A percentile compares a stretch with the other conserved stretches of the same genome.
Evolutionary conservation across 2,329 filamentous ascomycete species (phyloP).

Genomic region (Parastagonospora nodorum): DNA sequence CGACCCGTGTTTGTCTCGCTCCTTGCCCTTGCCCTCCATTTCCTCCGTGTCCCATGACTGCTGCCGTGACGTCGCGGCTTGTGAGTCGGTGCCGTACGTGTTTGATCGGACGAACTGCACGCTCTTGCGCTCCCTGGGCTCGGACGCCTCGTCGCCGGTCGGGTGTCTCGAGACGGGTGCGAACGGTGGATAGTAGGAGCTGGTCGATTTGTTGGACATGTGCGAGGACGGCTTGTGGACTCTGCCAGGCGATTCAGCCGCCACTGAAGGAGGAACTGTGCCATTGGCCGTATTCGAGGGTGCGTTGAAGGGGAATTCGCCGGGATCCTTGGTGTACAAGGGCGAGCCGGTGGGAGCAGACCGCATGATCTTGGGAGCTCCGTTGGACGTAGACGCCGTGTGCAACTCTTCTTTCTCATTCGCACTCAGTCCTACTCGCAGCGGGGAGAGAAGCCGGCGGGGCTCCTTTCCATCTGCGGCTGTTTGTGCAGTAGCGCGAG

Average conservation of each 20-base stretch:
- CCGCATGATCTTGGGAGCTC: slow-evolving; percentile 34
- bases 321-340: slow-evolving; percentile 30
- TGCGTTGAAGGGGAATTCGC: slow-evolving; percentile 45
- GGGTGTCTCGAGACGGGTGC: slow-evolving; percentile 38
- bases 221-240: slow-evolving; percentile 24
- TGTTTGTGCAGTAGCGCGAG: slow-evolving; percentile 28
- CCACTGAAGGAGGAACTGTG: slow-evolving; percentile 21
- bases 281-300: slow-evolving; percentile 20
- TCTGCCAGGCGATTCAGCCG: slow-evolving; percentile 19
- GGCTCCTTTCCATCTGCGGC: slow-evolving; percentile 21
- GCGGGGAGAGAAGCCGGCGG: slow-evolving; percentile 27
- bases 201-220: slow-evolving; percentile 27
- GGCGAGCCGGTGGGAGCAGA: slow-evolving; percentile 39
- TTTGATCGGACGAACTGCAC: slow-evolving; percentile 72
- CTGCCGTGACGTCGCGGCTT: slow-evolving; percentile 60
- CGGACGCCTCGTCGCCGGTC: slow-evolving; percentile 38
- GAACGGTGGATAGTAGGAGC: slow-evolving; percentile 35
- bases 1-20: slow-evolving; percentile 55
- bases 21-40: slow-evolving; percentile 63
- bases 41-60: slow-evolving; percentile 68
- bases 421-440: slow-evolving; percentile 27
- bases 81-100: slow-evolving; percentile 48
- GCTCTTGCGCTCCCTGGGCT: slow-evolving; percentile 61
- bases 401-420: slow-evolving; percentile 22
- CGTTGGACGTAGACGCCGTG: slow-evolving; percentile 19